phyloP scores from a whole-genome alignment of 805 yeast species.

The Starmerella ratchasimensis region DNA sequence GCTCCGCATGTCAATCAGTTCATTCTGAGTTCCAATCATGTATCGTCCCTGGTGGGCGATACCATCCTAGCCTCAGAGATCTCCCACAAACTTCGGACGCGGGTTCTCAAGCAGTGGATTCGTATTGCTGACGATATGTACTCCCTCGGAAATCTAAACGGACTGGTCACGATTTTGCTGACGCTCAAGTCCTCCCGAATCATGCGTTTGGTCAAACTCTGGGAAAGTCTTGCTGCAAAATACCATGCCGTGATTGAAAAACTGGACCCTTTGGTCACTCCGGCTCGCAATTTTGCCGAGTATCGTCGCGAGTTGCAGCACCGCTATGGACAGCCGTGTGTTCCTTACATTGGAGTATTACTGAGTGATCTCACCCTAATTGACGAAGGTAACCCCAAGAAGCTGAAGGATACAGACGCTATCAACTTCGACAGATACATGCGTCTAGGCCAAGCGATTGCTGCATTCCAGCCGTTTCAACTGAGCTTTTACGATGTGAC shows the following conservation, averaged over 20 bases:
- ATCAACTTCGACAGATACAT: conserved; percentile 28
- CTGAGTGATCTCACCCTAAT: conserved; percentile 27
- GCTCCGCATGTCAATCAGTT: conserved; percentile 25
- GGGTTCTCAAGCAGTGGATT: conserved; percentile 28
- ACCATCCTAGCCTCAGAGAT: conserved; percentile 24
- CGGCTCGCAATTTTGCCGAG: conserved; percentile 27
- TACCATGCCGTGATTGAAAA: conserved; percentile 19
- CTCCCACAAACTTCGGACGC: conserved; percentile 23
- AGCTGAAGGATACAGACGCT: conserved; percentile 11
- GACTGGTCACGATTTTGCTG: conserved; percentile 24
- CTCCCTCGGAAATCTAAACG: conserved; percentile 25
- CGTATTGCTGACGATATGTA: conserved; percentile 26
- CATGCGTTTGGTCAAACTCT: conserved; percentile 24
- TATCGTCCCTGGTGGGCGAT: conserved; percentile 28
- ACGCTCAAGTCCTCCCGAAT: conserved; percentile 28
- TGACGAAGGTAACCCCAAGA: conserved; percentile 28
- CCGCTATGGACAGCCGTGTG: conserved; percentile 20
- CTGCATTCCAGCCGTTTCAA: conserved; percentile 27
- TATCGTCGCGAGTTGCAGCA: conserved; percentile 24
- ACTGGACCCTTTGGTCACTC: conserved; percentile 23
- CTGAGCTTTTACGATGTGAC: conserved; percentile 12
- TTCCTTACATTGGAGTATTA: conserved; percentile 28
- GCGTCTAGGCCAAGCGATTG: conserved; percentile 23
- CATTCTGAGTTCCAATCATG: conserved; percentile 24
- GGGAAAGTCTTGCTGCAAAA: conserved; percentile 25